Evolutionary conservation across 2,329 filamentous ascomycete species (phyloP).

Genomic region (Cryphonectria nitschkei): DNA sequence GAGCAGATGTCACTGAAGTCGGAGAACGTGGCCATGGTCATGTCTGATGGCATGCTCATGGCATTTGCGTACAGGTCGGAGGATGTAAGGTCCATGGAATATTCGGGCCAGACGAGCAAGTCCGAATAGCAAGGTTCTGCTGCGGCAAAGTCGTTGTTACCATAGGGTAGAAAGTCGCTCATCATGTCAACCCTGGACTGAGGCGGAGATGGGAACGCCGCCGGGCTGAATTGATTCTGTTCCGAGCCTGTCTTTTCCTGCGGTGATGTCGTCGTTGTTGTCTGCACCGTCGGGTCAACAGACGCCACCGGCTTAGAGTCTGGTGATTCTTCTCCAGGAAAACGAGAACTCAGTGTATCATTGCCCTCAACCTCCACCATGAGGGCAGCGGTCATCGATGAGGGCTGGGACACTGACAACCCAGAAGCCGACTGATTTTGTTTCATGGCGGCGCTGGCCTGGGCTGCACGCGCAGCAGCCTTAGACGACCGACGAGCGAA

Average conservation of each 20-base stretch:
- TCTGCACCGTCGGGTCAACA: conserved; percentile 40
- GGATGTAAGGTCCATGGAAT: conserved; percentile 43
- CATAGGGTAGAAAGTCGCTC: conserved; percentile 48
- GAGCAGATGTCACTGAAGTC: conserved; percentile 48
- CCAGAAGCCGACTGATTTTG: conserved; percentile 34
- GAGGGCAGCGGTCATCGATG: conserved; percentile 39
- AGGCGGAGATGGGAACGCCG: conserved; percentile 41
- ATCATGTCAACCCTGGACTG: conserved; percentile 42
- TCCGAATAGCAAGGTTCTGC: conserved; percentile 48
- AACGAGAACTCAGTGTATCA: conserved; percentile 33
- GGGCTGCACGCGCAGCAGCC: conserved; percentile 48
- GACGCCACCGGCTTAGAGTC: conserved; percentile 37
- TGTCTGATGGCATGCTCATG: conserved; percentile 41
- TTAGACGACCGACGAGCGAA: conserved; percentile 57
- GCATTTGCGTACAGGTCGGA: conserved; percentile 43
- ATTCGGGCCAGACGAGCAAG: conserved; percentile 49
- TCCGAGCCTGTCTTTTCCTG: conserved; percentile 39
- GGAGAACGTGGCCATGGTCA: conserved; percentile 42
- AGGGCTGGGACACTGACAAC: conserved; percentile 33
- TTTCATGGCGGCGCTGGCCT: conserved; percentile 42
- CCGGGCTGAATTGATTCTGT: conserved; percentile 41
- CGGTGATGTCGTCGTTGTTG: conserved; percentile 29
- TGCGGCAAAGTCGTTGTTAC: conserved; percentile 39
- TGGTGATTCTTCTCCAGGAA: conserved; percentile 33
- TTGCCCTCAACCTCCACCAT: conserved; percentile 43